Conservation (phyloP, 176 grass and related monocot genomes). For the Oryza meyeriana region DNA sequence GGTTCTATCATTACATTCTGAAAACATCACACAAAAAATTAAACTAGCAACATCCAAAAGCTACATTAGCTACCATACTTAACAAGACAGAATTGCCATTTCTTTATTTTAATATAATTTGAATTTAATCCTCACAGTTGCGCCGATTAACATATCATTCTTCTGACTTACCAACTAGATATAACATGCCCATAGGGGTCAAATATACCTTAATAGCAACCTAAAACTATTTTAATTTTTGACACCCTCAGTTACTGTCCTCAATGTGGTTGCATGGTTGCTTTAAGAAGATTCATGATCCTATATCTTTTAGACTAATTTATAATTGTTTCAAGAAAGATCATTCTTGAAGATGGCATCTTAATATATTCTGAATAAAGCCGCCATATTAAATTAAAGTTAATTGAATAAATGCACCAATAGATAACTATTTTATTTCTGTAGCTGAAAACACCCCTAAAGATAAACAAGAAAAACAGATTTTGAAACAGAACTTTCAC, state of each 20-base stretch:
- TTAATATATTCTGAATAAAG: neutral
- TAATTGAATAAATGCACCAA: slow-evolving; percentile 3
- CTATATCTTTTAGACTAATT: slow-evolving; percentile 10
- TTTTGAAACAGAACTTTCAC: slow-evolving; percentile 22
- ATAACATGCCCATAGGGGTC: neutral
- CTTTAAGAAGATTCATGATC: slow-evolving; percentile 4
- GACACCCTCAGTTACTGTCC: neutral
- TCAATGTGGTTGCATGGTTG: neutral
- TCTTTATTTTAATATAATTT: neutral
- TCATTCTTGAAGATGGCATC: neutral
- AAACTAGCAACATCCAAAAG: neutral
- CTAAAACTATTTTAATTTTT: neutral
- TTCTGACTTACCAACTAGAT: neutral
- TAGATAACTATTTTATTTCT: neutral
- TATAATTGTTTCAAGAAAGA: slow-evolving; percentile 8
- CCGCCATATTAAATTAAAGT: slow-evolving; percentile 6
- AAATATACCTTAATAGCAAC: neutral
- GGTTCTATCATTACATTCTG: neutral
- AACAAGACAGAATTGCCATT: neutral
- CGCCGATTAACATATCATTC: neutral
- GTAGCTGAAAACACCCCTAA: neutral
- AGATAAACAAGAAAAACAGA: neutral
- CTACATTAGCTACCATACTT: neutral
- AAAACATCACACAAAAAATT: neutral
- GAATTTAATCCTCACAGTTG: slow-evolving; percentile 2